Evolutionary conservation across 1,284 basidiomycete genomes (phyloP).

Genomic region (Porogramme epimiltina): DNA sequence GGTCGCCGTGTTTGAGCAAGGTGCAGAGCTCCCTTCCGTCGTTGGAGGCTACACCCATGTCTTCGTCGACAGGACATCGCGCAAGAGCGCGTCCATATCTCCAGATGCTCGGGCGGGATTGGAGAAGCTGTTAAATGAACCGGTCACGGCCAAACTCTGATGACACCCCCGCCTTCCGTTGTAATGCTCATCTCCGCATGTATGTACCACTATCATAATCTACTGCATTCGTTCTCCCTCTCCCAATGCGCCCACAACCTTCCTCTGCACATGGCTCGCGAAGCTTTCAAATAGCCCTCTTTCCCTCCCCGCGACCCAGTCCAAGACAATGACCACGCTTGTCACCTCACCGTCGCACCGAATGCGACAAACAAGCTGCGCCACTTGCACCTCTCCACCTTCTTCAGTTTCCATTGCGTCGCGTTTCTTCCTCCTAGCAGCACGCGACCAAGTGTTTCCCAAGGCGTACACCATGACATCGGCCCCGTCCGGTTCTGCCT

Average conservation of each 20-base stretch:
- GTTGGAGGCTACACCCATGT: slow-evolving; percentile 83
- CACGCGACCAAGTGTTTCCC: slow-evolving; percentile 75
- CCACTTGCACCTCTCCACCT: slow-evolving; percentile 4
- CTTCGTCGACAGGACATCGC: slow-evolving; percentile 62
- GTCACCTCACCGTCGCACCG: slow-evolving; percentile 24
- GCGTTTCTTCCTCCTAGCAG: slow-evolving; percentile 54
- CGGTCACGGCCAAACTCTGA: background rate
- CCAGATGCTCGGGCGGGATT: slow-evolving; percentile 44
- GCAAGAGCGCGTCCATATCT: slow-evolving; percentile 55
- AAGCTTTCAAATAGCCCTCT: slow-evolving; percentile 69
- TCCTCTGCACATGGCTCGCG: slow-evolving; percentile 55
- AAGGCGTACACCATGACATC: slow-evolving; percentile 44
- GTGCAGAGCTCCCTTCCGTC: slow-evolving; percentile 49
- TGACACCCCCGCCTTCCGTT: no score
- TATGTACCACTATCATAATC: background rate
- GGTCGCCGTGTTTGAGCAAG: slow-evolving; percentile 67
- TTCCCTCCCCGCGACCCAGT: slow-evolving; percentile 69
- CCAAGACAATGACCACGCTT: slow-evolving; percentile 26
- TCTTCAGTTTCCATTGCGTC: slow-evolving; percentile 11
- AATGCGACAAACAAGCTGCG: slow-evolving; percentile 27
- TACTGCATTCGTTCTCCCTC: background rate
- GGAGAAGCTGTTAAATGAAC: slow-evolving; percentile 29
- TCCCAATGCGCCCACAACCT: slow-evolving; percentile 23
- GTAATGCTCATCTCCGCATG: background rate
- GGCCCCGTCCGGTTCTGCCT: background rate